phyloP scores from a whole-genome alignment of 495 filamentous ascomycete genomes.

The Elasticomyces elasticus region DNA sequence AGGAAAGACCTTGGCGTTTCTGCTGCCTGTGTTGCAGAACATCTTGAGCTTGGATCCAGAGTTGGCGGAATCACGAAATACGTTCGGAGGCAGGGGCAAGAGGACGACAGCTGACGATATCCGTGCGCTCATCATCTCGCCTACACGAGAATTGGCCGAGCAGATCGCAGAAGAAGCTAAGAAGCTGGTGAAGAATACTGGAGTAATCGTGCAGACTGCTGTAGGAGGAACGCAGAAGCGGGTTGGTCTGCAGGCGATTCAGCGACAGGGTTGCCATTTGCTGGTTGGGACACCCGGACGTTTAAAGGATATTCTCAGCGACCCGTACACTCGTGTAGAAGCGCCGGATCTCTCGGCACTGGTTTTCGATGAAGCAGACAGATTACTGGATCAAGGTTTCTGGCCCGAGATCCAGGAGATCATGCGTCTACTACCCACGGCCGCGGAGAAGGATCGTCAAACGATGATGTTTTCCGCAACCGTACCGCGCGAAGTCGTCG shows the following conservation, averaged over 20 bases:
- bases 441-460: conserved; percentile 56
- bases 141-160: conserved; percentile 88
- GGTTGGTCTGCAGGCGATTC: conserved; percentile 50
- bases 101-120: conserved; percentile 55
- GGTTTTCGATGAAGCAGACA: conserved; percentile 90
- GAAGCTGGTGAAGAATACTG: conserved; percentile 56
- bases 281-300: conserved; percentile 87
- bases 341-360: conserved; percentile 67
- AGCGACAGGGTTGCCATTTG: conserved; percentile 70
- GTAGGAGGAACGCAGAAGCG: conserved; percentile 80
- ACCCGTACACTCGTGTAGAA: conserved; percentile 51
- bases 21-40: conserved; percentile 33
- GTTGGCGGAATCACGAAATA: conserved; percentile 27
- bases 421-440: conserved; percentile 52
- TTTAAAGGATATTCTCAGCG: conserved; percentile 71
- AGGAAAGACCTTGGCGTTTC: conserved; percentile 38
- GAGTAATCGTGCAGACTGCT: conserved; percentile 69
- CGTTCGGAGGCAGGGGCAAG: conserved; percentile 17
- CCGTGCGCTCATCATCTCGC: conserved; percentile 81
- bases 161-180: conserved; percentile 80
- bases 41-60: conserved; percentile 58
- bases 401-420: conserved; percentile 66
- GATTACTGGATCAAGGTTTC: conserved; percentile 85
- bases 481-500: conserved; percentile 70
- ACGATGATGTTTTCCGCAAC: conserved; percentile 93